These are phyloP conservation scores for Hypseocharis bilobata DNA, from an alignment of 441 rosid species.

Conservation along the genomic window DNA sequence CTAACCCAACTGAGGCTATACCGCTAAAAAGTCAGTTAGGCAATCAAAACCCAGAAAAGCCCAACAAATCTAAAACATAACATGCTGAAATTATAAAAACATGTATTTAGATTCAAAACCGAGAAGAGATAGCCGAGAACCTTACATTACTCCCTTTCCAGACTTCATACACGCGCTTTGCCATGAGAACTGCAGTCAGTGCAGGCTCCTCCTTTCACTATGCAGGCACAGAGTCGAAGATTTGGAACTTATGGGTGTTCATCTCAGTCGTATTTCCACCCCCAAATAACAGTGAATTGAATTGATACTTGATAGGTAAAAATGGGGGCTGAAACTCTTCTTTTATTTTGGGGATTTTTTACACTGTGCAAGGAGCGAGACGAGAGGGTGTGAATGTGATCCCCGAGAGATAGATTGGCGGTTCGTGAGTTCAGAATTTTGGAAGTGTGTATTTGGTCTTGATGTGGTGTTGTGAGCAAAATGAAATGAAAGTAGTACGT, in stretches of 20 bases:
- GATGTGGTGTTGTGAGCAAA: no score
- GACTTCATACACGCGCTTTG: slow-evolving; percentile 66
- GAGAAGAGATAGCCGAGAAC: not conserved
- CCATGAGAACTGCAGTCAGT: slow-evolving; percentile 49
- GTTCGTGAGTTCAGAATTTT: no score
- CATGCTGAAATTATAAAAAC: slow-evolving; percentile 14
- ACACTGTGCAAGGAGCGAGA: not conserved
- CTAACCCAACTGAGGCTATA: slow-evolving; percentile 13
- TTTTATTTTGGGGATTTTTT: not conserved
- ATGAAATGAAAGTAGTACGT: no score
- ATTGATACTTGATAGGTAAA: no score
- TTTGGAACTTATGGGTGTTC: slow-evolving; percentile 30
- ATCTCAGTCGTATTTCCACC: slow-evolving; percentile 20
- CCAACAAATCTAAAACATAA: slow-evolving; percentile 22
- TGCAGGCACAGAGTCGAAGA: slow-evolving; percentile 32
- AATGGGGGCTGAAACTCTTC: not conserved
- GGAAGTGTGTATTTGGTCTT: no score
- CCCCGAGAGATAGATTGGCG: no score
- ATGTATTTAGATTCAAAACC: slow-evolving; percentile 4
- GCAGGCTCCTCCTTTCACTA: slow-evolving; percentile 18
- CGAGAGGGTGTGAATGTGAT: not conserved
- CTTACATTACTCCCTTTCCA: slow-evolving; percentile 92
- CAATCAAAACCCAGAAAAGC: slow-evolving; percentile 18
- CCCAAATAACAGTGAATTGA: not conserved
- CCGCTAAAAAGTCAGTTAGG: slow-evolving; percentile 12